Percentiles rank a stretch among this genome's conserved stretches.
Conservation (phyloP, 805 yeast genomes). For the Cyberlindnera suaveolens region DNA sequence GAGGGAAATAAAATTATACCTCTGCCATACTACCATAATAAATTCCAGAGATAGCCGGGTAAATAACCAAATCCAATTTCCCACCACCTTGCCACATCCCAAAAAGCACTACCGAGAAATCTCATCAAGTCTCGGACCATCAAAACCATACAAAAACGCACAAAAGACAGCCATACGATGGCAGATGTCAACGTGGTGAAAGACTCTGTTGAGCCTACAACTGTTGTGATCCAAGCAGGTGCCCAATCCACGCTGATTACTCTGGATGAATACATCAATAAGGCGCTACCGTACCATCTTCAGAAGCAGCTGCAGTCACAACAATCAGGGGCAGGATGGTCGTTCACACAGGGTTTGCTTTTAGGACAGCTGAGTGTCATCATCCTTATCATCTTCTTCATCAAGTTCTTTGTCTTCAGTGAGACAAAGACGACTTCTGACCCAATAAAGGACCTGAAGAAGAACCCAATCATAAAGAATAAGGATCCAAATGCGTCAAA, state of each 20-base stretch:
- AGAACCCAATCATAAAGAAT: conserved; percentile 18
- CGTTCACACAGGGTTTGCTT: conserved; percentile 72
- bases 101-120: too few relatives aligned
- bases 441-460: conserved; percentile 21
- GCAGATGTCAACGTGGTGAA: not conserved
- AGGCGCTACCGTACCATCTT: conserved; percentile 29
- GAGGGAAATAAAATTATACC: too few relatives aligned
- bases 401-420: conserved; percentile 71
- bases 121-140: not conserved
- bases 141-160: not conserved
- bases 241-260: conserved; percentile 24
- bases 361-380: conserved; percentile 72
- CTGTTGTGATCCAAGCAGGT: conserved; percentile 16
- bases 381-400: conserved; percentile 52
- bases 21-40: too few relatives aligned
- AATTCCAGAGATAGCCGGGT: too few relatives aligned
- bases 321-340: conserved; percentile 35
- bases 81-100: too few relatives aligned
- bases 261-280: conserved; percentile 31
- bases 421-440: conserved; percentile 38
- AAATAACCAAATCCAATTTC: too few relatives aligned
- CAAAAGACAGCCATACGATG: not conserved
- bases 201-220: conserved; percentile 10
- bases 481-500: conserved; percentile 5
- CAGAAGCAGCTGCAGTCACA: conserved; percentile 22